Conservation (phyloP, 345 rosid genomes). For the Lumnitzera racemosa region DNA sequence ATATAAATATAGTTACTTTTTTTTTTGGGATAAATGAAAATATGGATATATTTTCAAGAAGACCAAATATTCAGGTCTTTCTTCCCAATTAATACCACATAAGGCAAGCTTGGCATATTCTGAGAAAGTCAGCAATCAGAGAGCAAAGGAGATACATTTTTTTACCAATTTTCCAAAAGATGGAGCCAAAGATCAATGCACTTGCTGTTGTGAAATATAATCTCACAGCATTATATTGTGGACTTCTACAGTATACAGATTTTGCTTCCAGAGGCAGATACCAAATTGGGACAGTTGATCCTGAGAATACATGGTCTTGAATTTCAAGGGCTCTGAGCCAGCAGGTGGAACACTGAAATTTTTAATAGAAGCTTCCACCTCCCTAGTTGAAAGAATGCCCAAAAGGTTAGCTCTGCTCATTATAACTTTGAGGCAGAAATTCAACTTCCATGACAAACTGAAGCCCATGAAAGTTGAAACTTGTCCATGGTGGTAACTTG, state of each 20-base stretch:
- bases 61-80: too few relatives aligned
- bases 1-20: too few relatives aligned
- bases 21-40: too few relatives aligned
- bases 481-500: neutral
- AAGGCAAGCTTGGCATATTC: neutral
- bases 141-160: slow-evolving; percentile 29
- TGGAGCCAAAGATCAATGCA: slow-evolving; percentile 66
- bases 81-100: neutral
- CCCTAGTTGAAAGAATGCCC: slow-evolving; percentile 28
- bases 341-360: slow-evolving; percentile 48
- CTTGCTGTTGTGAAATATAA: slow-evolving; percentile 44
- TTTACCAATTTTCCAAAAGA: slow-evolving; percentile 74
- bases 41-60: too few relatives aligned
- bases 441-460: too few relatives aligned
- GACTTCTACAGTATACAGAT: slow-evolving; percentile 94
- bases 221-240: slow-evolving; percentile 69
- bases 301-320: slow-evolving; percentile 50
- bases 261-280: slow-evolving; percentile 74
- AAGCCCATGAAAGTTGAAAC: neutral
- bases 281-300: slow-evolving; percentile 40
- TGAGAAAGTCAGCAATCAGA: neutral
- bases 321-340: slow-evolving; percentile 56
- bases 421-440: too few relatives aligned
- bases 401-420: neutral
- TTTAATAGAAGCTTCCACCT: slow-evolving; percentile 55